A percentile compares a stretch with the other conserved stretches of the same genome.
Evolutionary conservation across 2,329 filamentous ascomycete genomes (phyloP).

Genomic region (Tothia fuscella): DNA sequence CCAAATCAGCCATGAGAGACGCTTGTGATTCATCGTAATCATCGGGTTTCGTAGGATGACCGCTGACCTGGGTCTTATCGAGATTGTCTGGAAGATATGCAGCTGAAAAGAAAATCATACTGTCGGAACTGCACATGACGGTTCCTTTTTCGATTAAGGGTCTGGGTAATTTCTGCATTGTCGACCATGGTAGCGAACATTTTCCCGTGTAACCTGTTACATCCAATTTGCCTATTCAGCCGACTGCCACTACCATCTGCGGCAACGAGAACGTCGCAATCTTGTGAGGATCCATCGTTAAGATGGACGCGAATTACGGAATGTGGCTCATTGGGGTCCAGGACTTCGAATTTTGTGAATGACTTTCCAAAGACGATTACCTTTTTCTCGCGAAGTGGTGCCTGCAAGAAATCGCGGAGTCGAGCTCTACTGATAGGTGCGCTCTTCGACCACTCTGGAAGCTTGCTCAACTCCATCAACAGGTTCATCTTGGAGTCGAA

Average conservation of each 20-base stretch:
- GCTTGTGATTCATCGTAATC: slow-evolving; percentile 12
- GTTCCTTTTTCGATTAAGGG: neutral
- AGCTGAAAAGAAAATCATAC: neutral
- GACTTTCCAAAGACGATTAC: slow-evolving; percentile 11
- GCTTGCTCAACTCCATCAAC: slow-evolving; percentile 12
- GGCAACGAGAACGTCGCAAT: neutral
- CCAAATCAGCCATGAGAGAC: slow-evolving; percentile 10
- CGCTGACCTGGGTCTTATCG: slow-evolving; percentile 7
- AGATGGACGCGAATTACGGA: neutral
- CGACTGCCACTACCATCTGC: neutral
- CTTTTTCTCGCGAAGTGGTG: slow-evolving; percentile 10
- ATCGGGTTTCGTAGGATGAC: neutral
- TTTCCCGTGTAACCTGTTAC: neutral
- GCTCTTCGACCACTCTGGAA: slow-evolving; percentile 14
- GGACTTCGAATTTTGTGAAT: neutral
- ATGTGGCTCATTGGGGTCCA: neutral
- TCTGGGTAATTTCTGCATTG: neutral
- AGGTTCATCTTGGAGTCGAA: neutral
- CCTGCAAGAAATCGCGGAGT: slow-evolving; percentile 13
- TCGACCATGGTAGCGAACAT: neutral
- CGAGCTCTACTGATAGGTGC: slow-evolving; percentile 14
- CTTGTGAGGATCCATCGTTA: neutral
- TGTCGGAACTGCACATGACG: neutral
- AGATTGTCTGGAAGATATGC: neutral
- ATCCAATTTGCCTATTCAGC: neutral